Conservation (phyloP, 2,329 filamentous ascomycete species). For the Fusarium pininemorale region DNA sequence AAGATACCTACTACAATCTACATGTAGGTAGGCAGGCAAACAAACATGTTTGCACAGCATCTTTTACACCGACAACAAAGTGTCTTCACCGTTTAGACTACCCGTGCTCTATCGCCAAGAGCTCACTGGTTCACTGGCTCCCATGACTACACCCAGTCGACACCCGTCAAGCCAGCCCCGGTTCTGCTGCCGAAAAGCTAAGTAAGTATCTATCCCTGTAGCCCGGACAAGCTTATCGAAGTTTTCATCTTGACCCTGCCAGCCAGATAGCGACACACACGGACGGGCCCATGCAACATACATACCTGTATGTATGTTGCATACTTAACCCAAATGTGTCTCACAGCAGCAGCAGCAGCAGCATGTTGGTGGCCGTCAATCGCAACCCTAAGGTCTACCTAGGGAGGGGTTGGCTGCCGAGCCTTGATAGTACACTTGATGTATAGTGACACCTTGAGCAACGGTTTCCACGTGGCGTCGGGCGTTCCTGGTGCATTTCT, state of each 20-base stretch:
- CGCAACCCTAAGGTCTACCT: not conserved
- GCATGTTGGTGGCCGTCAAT: constrained; percentile 12
- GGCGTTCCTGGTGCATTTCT: constrained; percentile 24
- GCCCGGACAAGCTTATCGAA: constrained; percentile 35
- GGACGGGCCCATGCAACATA: constrained; percentile 21
- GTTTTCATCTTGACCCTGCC: constrained; percentile 27
- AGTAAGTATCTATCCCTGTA: constrained; percentile 13
- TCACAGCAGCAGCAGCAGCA: constrained; percentile 14
- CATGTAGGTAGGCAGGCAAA: not conserved
- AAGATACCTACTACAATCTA: not conserved
- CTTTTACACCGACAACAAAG: constrained; percentile 22
- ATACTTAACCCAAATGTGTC: constrained; percentile 21
- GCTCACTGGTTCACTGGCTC: constrained; percentile 32
- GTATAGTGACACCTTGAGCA: constrained; percentile 29
- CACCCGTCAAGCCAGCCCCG: constrained; percentile 18
- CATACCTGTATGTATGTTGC: not conserved
- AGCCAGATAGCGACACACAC: constrained; percentile 12
- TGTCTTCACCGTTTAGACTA: not conserved
- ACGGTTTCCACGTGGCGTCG: constrained; percentile 39
- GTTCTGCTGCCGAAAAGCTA: constrained; percentile 20
- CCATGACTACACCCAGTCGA: not conserved
- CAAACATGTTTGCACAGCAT: not conserved
- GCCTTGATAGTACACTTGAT: constrained; percentile 21
- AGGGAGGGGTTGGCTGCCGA: not conserved
- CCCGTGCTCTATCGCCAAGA: constrained; percentile 37